Percentiles rank a stretch among this genome's conserved stretches.
These are phyloP conservation scores for Scutellaria barbata DNA, from an alignment of 257 asterid species.

Conservation along the genomic window DNA sequence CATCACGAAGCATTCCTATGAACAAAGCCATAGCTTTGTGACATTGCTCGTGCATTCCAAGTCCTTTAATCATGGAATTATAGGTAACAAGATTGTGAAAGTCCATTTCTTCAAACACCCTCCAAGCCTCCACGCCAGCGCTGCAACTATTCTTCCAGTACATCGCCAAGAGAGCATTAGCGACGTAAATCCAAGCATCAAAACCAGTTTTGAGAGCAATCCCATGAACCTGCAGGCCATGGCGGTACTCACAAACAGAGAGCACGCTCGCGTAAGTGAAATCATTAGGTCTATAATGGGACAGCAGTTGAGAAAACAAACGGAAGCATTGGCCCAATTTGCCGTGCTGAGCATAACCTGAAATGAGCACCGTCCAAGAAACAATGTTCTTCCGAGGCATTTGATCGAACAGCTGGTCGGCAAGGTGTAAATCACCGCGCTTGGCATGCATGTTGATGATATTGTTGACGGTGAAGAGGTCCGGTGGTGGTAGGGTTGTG, in stretches of 20 bases:
- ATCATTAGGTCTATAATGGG: constrained; percentile 65
- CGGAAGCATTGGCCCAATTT: constrained; percentile 52
- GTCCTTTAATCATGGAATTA: constrained; percentile 77
- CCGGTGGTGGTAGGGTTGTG: constrained; percentile 33
- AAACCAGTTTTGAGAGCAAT: constrained; percentile 62
- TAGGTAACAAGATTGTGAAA: constrained; percentile 65
- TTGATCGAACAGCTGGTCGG: constrained; percentile 57
- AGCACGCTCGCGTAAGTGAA: constrained; percentile 73
- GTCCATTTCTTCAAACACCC: constrained; percentile 57
- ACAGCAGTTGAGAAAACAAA: constrained; percentile 54
- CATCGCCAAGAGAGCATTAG: constrained; percentile 80
- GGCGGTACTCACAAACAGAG: constrained; percentile 62
- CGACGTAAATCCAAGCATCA: constrained; percentile 68
- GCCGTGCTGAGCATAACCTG: constrained; percentile 70
- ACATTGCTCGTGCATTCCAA: constrained; percentile 48
- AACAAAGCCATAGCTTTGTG: constrained; percentile 54
- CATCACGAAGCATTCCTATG: constrained; percentile 54
- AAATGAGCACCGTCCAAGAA: constrained; percentile 77
- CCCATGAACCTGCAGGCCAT: constrained; percentile 74
- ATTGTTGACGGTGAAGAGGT: constrained; percentile 54
- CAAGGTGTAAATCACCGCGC: constrained; percentile 56
- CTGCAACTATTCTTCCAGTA: constrained; percentile 54
- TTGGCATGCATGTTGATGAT: constrained; percentile 53
- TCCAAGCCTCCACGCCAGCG: constrained; percentile 56
- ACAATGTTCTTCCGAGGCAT: constrained; percentile 66